phyloP scores from a whole-genome alignment of 2,329 filamentous ascomycete species.

The Paecilomyces niveus region DNA sequence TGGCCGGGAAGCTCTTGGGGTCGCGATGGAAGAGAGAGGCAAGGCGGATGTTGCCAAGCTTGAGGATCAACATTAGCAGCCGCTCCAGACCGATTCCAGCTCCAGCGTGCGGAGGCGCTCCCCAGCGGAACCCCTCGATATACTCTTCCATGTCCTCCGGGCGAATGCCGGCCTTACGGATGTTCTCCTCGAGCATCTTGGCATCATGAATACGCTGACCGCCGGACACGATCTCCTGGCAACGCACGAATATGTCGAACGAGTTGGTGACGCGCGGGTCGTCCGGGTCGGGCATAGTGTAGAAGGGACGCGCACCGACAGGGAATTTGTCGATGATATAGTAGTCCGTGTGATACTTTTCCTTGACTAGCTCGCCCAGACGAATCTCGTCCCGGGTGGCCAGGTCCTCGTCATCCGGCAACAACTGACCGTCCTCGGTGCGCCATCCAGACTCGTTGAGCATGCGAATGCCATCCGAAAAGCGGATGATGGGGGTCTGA shows the following conservation, averaged over 20 bases:
- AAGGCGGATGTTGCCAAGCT: conserved; percentile 82
- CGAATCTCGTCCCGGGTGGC: conserved; percentile 81
- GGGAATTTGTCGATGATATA: conserved; percentile 95
- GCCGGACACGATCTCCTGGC: conserved; percentile 86
- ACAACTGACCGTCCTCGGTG: conserved; percentile 66
- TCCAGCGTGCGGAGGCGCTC: conserved; percentile 80
- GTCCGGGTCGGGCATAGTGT: conserved; percentile 75
- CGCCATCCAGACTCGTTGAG: conserved; percentile 70
- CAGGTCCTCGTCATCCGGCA: conserved; percentile 70
- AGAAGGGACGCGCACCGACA: conserved; percentile 75
- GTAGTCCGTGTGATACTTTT: conserved; percentile 83
- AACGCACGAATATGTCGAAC: conserved; percentile 89
- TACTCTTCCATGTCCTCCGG: conserved; percentile 86
- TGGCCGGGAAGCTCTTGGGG: conserved; percentile 74
- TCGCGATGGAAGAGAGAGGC: conserved; percentile 83
- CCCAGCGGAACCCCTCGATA: conserved; percentile 79
- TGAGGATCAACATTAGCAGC: conserved; percentile 76
- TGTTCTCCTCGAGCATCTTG: conserved; percentile 64
- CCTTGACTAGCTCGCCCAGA: conserved; percentile 73
- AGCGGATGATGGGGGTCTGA: conserved; percentile 73
- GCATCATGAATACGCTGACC: conserved; percentile 89
- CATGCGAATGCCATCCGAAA: conserved; percentile 71
- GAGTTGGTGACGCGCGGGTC: conserved; percentile 75
- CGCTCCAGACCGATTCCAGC: conserved; percentile 87
- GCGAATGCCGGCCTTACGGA: conserved; percentile 67